phyloP scores from a whole-genome alignment of 2,329 filamentous ascomycete genomes.

The Nothophoma quercina region DNA sequence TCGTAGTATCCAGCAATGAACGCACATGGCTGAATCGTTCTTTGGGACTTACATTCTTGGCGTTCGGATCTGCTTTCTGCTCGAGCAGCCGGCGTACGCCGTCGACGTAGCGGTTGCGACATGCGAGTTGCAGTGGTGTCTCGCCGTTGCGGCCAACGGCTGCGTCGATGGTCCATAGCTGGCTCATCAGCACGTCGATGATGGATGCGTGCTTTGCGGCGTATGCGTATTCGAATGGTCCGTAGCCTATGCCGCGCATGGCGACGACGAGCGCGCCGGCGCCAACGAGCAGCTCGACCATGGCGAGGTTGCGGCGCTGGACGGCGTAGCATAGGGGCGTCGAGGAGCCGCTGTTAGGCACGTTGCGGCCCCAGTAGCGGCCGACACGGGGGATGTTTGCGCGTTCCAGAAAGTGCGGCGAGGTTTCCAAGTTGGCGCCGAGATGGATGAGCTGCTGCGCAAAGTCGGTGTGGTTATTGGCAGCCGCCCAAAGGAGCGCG shows the following conservation, averaged over 20 bases:
- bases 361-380: slow-evolving; percentile 20
- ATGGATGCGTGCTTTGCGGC: slow-evolving; percentile 12
- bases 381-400: slow-evolving; percentile 13
- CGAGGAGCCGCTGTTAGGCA: slow-evolving; percentile 12
- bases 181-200: slow-evolving; percentile 10
- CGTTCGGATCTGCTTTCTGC: slow-evolving; percentile 15
- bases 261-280: slow-evolving; percentile 17
- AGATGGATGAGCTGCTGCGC: slow-evolving; percentile 12
- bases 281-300: slow-evolving; percentile 16
- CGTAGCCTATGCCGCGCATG: slow-evolving; percentile 4
- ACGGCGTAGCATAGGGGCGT: slow-evolving; percentile 18
- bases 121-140: slow-evolving; percentile 14
- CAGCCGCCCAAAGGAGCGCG: slow-evolving; percentile 17
- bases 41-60: slow-evolving; percentile 8
- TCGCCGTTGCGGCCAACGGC: slow-evolving; percentile 18
- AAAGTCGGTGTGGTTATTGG: slow-evolving; percentile 17
- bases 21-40: slow-evolving; percentile 18
- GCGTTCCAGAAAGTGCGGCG: slow-evolving; percentile 13
- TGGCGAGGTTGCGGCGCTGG: slow-evolving; percentile 17
- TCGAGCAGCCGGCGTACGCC: slow-evolving; percentile 19
- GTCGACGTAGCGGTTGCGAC: slow-evolving; percentile 18
- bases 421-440: slow-evolving; percentile 17
- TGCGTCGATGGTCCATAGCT: slow-evolving; percentile 14
- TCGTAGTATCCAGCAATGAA: slow-evolving; percentile 8
- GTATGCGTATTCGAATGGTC: slow-evolving; percentile 16